Base-by-base conservation (phyloP, 768 basidiomycete species). In the Coprinopsis cinerea region DNA sequence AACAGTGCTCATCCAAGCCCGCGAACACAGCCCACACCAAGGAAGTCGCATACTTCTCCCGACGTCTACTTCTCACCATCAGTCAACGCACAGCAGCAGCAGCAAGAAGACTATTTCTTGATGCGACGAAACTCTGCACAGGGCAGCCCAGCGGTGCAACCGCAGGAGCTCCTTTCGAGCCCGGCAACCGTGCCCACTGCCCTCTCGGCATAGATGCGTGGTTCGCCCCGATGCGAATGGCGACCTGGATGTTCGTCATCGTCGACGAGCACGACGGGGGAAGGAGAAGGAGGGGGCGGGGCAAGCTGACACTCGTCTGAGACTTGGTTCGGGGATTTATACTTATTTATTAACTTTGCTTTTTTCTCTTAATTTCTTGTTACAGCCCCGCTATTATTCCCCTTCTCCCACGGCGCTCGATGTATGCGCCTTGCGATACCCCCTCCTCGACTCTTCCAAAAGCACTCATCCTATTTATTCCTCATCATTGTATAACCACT, bases 11-110 rank as follows among this genome's bases (percentile, higher is more conserved):
- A 40, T 34, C 49, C n/a, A 17, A 34, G 18, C 17, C 25, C 41
- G 42, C 43, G n/a, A n/a, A n/a, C n/a, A n/a, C n/a, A n/a, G n/a
- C n/a, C 45, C 26, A 18, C 44, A 11, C 50, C 49, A 2, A 15
- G 50, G 40, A 63, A 61, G 35, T 56, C 59, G 10, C 61, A 61
- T 36, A 60, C 59, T 7, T 59, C 61, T 1, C 64, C 62, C 28
- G 34, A 53, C 15, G 53, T 49, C 11, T 62, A 59, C 37, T 61
- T 55, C 46, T 53, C 44, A 59, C 14, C 59, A 57, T 24, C 57
- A n/a, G n/a, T n/a, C n/a, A n/a, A n/a, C n/a, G n/a, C n/a, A n/a
- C n/a, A n/a, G 56, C 18, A 53, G 15, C 47, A 44, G 22, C 49
- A 47, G 40, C 57, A 55, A 41, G 56, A 55, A 15, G 57, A 55